phyloP scores from a whole-genome alignment of 768 basidiomycete species.

The Naganishia vaughanmartiniae region DNA sequence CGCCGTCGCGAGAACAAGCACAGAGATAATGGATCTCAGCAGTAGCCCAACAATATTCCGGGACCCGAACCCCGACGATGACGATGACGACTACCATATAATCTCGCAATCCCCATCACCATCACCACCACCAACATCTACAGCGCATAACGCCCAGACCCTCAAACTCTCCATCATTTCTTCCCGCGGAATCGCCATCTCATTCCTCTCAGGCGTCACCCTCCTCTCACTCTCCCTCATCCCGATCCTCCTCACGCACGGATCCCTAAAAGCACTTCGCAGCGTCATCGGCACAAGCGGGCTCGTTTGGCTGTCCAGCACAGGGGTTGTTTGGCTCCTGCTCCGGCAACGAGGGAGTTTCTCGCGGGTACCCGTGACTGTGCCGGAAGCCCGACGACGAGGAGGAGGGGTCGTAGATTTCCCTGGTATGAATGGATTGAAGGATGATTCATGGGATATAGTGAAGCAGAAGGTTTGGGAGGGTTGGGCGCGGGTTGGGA shows the following conservation, averaged over 20 bases:
- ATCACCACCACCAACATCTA: conserved; percentile 55
- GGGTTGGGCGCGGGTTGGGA: conserved; percentile 73
- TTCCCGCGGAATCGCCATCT: conserved; percentile 77
- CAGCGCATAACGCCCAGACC: conserved; percentile 64
- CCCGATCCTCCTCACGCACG: conserved; percentile 70
- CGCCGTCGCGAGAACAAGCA: not conserved
- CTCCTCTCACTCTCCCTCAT: conserved; percentile 73
- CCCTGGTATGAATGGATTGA: not conserved
- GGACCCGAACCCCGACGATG: not conserved
- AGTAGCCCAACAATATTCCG: not conserved
- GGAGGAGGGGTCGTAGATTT: not conserved
- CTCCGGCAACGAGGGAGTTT: conserved; percentile 52
- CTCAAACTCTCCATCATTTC: conserved; percentile 79
- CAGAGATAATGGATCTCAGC: conserved; percentile 2
- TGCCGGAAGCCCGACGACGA: conserved; percentile 39
- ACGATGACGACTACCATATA: not conserved
- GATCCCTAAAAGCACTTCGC: conserved; percentile 73
- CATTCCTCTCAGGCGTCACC: conserved; percentile 68
- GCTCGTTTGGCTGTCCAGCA: conserved; percentile 81
- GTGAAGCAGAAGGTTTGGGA: conserved; percentile 58
- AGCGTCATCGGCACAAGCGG: conserved; percentile 82
- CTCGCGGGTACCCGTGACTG: conserved; percentile 23
- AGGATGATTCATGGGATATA: conserved; percentile 43
- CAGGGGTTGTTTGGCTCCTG: conserved; percentile 73
- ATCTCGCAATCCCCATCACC: not conserved